Conservation (phyloP, 495 filamentous ascomycete genomes). For the Neurospora hispaniola region DNA sequence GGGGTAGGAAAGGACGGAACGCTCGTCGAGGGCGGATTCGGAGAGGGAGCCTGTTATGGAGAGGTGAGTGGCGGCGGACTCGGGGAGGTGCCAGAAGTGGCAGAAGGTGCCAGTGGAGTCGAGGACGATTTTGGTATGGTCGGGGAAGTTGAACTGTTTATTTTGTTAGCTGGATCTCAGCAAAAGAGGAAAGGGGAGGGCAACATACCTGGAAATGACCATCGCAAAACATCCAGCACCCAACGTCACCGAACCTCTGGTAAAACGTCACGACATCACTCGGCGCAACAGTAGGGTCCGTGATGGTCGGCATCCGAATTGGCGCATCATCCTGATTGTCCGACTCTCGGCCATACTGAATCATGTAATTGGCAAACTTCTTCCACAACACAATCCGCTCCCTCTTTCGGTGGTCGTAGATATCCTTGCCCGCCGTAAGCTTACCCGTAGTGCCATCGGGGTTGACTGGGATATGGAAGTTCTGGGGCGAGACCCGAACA, state of each 20-base stretch:
- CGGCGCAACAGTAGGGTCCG: constrained; percentile 30
- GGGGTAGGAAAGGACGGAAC: constrained; percentile 50
- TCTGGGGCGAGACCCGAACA: constrained; percentile 47
- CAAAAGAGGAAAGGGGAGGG: neutral
- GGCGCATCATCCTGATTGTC: constrained; percentile 35
- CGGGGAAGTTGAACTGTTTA: constrained; percentile 82
- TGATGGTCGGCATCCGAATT: constrained; percentile 41
- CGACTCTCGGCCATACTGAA: constrained; percentile 44
- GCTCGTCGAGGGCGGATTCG: constrained; percentile 51
- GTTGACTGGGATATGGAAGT: constrained; percentile 45
- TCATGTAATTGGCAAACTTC: constrained; percentile 95
- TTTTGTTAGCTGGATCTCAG: constrained; percentile 4
- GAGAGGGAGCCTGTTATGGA: constrained; percentile 52
- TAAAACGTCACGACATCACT: constrained; percentile 76
- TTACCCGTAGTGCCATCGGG: constrained; percentile 43
- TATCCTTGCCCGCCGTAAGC: constrained; percentile 39
- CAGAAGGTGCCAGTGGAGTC: constrained; percentile 65
- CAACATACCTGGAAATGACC: constrained; percentile 64
- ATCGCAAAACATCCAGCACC: constrained; percentile 82
- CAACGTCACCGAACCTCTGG: constrained; percentile 76
- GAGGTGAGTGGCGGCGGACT: constrained; percentile 54
- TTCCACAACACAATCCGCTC: constrained; percentile 72
- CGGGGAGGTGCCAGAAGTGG: constrained; percentile 74
- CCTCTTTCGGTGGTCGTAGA: constrained; percentile 59
- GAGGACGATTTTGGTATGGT: constrained; percentile 88